Percentiles rank a stretch among this genome's conserved stretches.
Evolutionary conservation across 495 filamentous ascomycete genomes (phyloP).

Genomic region (Xylaria scruposa): DNA sequence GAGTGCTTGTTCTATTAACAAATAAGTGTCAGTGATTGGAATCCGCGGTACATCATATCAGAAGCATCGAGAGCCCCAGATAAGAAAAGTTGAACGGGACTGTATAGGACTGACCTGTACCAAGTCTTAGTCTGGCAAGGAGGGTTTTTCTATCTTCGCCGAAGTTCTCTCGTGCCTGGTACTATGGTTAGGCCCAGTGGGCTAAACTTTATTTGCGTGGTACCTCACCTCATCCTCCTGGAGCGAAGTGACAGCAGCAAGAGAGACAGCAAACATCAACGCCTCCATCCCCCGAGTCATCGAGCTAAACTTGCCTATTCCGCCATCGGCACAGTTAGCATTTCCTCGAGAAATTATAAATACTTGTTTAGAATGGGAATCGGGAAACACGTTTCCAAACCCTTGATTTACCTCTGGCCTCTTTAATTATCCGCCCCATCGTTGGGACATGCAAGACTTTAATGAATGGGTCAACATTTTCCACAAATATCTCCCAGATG

Average conservation of each 20-base stretch:
- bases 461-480: conserved; percentile 25
- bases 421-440: neutral
- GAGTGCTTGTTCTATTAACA: conserved; percentile 17
- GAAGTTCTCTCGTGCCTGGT: conserved; percentile 6
- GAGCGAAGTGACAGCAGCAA: conserved; percentile 23
- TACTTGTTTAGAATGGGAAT: neutral
- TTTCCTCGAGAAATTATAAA: neutral
- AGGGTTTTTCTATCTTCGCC: conserved; percentile 3
- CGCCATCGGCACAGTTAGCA: neutral
- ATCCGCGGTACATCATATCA: neutral
- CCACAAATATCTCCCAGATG: conserved; percentile 24
- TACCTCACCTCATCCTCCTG: conserved; percentile 4
- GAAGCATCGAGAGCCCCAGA: neutral
- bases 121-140: conserved; percentile 1
- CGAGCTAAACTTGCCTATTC: conserved; percentile 6
- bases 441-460: conserved; percentile 28
- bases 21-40: neutral
- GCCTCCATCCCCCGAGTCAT: conserved; percentile 5
- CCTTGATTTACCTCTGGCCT: conserved; percentile 5
- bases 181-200: neutral
- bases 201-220: neutral
- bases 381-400: neutral
- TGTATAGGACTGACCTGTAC: neutral
- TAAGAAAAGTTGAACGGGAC: too few species aligned
- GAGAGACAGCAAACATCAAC: conserved; percentile 25